Evolutionary conservation across 306 rosid species (phyloP).

Genomic region (Dryas octopetala): DNA sequence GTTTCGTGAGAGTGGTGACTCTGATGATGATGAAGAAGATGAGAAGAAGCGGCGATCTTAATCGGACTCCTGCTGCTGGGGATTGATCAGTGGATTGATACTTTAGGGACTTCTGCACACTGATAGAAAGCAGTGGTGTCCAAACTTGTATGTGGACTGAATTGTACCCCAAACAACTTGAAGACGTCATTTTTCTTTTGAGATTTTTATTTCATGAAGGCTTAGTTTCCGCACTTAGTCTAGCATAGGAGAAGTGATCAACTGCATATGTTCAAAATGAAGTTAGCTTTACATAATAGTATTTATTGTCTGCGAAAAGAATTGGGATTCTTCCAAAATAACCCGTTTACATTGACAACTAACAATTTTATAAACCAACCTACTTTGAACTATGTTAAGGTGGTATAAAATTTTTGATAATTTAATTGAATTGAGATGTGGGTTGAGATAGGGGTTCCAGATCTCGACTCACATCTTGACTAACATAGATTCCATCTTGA

Average conservation of each 20-base stretch:
- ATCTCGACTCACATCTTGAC: too few relatives aligned
- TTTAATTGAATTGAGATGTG: too few relatives aligned
- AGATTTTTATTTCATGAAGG: background rate
- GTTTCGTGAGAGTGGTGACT: slow-evolving; percentile 96
- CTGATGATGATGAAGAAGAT: slow-evolving; percentile 84
- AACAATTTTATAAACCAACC: too few relatives aligned
- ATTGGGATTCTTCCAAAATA: too few relatives aligned
- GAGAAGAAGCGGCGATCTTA: slow-evolving; percentile 57
- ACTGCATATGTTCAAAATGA: background rate
- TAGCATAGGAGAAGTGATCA: background rate
- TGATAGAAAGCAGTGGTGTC: background rate
- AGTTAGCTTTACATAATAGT: too few relatives aligned
- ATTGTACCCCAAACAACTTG: background rate
- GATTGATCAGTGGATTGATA: background rate
- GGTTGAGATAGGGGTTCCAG: too few relatives aligned
- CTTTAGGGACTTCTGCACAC: background rate
- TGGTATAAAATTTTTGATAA: too few relatives aligned
- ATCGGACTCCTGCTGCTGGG: background rate
- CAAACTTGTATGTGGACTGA: background rate
- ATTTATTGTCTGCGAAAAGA: too few relatives aligned
- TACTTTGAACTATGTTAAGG: too few relatives aligned
- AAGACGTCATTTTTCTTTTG: slow-evolving; percentile 9
- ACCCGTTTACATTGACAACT: too few relatives aligned
- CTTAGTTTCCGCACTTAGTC: slow-evolving; percentile 3
- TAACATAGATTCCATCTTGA: too few relatives aligned